Percentiles rank a stretch among this genome's conserved stretches.
These are phyloP conservation scores for Agroathelia rolfsii DNA, from an alignment of 1,284 basidiomycete species.

Conservation along the genomic window DNA sequence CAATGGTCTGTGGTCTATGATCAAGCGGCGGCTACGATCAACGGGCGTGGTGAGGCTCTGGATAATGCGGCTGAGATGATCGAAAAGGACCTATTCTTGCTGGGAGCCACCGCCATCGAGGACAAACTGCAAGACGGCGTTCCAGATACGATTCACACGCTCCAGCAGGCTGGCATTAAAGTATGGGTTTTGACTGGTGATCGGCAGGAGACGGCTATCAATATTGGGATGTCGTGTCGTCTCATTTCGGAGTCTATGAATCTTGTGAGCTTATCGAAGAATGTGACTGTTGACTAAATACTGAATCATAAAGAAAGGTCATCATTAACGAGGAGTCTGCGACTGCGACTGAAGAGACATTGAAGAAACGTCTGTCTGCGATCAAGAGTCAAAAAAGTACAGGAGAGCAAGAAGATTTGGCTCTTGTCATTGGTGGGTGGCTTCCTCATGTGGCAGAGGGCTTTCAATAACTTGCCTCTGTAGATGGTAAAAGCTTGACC, in stretches of 20 bases:
- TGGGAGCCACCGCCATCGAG: slow-evolving; percentile 97
- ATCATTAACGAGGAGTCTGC: slow-evolving; percentile 90
- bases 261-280: slow-evolving; percentile 43
- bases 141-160: slow-evolving; percentile 93
- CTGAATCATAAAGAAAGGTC: slow-evolving; percentile 40
- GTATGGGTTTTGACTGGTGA: slow-evolving; percentile 98
- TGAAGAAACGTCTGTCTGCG: slow-evolving; percentile 81
- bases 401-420: slow-evolving; percentile 91
- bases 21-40: slow-evolving; percentile 87
- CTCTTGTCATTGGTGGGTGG: slow-evolving; percentile 80
- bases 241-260: slow-evolving; percentile 99
- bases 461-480: not conserved
- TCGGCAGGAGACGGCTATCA: slow-evolving; percentile 98
- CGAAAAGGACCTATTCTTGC: slow-evolving; percentile 85
- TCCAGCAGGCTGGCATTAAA: slow-evolving; percentile 98
- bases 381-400: slow-evolving; percentile 88
- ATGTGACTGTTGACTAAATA: slow-evolving; percentile 2
- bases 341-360: slow-evolving; percentile 76
- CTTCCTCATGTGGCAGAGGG: slow-evolving; percentile 1
- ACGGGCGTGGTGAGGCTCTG: slow-evolving; percentile 86
- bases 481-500: slow-evolving; percentile 90
- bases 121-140: slow-evolving; percentile 99
- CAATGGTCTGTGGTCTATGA: slow-evolving; percentile 87
- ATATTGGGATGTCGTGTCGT: slow-evolving; percentile 95
- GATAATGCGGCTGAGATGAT: slow-evolving; percentile 94